Percentiles rank a stretch among this genome's conserved stretches.
phyloP scores from a whole-genome alignment of 805 yeast genomes.

The Barnettozyma californica region DNA sequence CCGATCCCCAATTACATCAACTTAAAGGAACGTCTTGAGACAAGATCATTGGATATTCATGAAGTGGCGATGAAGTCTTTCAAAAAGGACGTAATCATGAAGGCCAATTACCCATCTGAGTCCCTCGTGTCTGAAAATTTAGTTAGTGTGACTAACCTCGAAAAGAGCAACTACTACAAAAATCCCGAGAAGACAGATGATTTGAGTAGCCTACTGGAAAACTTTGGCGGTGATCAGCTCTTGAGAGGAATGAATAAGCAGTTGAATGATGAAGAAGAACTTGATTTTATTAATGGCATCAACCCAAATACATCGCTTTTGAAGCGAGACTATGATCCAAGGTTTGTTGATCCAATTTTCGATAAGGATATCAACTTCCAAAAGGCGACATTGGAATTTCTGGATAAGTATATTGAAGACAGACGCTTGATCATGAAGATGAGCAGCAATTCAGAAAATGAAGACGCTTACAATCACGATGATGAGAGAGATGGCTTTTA shows the following conservation, averaged over 20 bases:
- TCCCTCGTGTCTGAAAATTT: slow-evolving; percentile 3
- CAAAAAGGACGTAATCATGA: slow-evolving; percentile 12
- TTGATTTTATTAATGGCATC: slow-evolving; percentile 9
- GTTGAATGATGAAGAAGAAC: slow-evolving; percentile 1
- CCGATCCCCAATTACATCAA: slow-evolving; percentile 16
- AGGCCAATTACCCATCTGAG: slow-evolving; percentile 19
- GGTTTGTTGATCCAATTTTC: slow-evolving; percentile 21
- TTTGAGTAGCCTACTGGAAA: background rate
- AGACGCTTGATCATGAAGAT: slow-evolving; percentile 16
- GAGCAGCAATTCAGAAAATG: slow-evolving; percentile 53
- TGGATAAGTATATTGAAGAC: slow-evolving; percentile 19
- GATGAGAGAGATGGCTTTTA: background rate
- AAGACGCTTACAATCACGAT: slow-evolving; percentile 24
- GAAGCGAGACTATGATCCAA: slow-evolving; percentile 22
- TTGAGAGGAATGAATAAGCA: background rate
- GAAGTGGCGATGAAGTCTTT: slow-evolving; percentile 18
- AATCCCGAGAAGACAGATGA: background rate
- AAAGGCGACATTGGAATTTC: slow-evolving; percentile 10
- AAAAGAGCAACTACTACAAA: slow-evolving; percentile 5
- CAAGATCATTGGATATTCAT: slow-evolving; percentile 18
- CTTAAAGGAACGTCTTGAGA: slow-evolving; percentile 13
- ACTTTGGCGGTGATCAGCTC: background rate
- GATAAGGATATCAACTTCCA: slow-evolving; percentile 12
- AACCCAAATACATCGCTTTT: slow-evolving; percentile 12
- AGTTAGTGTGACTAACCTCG: background rate